phyloP scores from a whole-genome alignment of 2,329 filamentous ascomycete genomes.

The Hymenotorrendiella dingleyae region DNA sequence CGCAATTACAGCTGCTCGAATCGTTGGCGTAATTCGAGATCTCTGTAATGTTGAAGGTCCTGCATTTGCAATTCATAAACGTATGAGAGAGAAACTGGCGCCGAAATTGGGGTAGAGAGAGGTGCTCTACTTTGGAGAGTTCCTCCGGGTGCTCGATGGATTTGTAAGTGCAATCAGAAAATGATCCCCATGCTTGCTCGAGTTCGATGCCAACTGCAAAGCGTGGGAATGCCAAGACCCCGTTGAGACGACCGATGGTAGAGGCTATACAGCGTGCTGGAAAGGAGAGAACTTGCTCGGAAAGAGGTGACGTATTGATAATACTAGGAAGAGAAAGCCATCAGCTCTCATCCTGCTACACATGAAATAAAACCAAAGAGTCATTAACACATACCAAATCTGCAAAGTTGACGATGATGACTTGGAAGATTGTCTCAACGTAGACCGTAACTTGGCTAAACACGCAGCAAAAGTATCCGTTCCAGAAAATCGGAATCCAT shows the following conservation, averaged over 20 bases:
- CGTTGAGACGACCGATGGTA: slow-evolving; percentile 1
- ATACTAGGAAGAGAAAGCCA: slow-evolving; percentile 6
- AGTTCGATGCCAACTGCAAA: slow-evolving; percentile 10
- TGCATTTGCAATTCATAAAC: slow-evolving; percentile 7
- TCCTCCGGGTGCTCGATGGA: slow-evolving; percentile 8
- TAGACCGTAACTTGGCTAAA: slow-evolving; percentile 6
- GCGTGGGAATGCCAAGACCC: slow-evolving; percentile 6
- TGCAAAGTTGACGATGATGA: slow-evolving; percentile 8
- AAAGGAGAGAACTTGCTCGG: slow-evolving; percentile 5
- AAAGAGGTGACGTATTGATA: slow-evolving; percentile 7
- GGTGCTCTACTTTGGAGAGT: slow-evolving; percentile 7
- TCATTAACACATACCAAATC: slow-evolving; percentile 3
- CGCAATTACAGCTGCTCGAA: neutral
- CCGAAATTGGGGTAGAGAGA: slow-evolving; percentile 11
- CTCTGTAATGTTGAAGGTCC: slow-evolving; percentile 1
- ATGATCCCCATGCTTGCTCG: slow-evolving; percentile 10
- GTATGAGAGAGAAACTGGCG: slow-evolving; percentile 9
- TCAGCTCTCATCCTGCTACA: too few relatives aligned
- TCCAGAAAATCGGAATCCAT: slow-evolving; percentile 3
- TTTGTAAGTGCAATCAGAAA: slow-evolving; percentile 9
- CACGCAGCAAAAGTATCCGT: slow-evolving; percentile 7
- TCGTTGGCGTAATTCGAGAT: neutral
- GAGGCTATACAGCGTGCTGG: slow-evolving; percentile 2
- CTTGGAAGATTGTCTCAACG: slow-evolving; percentile 3
- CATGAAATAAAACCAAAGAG: neutral